Evolutionary conservation across 441 rosid genomes (phyloP).

Genomic region (Populus trichocarpa): DNA sequence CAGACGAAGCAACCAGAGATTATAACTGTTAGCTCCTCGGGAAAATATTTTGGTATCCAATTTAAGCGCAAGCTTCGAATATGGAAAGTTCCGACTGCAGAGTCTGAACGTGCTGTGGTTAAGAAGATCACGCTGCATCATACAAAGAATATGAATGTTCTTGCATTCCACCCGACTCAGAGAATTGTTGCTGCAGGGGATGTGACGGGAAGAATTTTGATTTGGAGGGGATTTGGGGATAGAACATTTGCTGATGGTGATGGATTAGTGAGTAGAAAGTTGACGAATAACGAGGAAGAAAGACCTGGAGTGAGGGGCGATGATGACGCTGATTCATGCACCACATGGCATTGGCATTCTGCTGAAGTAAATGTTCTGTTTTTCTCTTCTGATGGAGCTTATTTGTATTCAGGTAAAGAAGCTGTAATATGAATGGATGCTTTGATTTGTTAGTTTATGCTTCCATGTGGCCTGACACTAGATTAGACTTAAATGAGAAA

Average conservation of each 20-base stretch:
- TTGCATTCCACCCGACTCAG: conserved; percentile 87
- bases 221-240: conserved; percentile 87
- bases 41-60: conserved; percentile 60
- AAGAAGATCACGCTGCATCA: conserved; percentile 79
- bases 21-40: conserved; percentile 59
- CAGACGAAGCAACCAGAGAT: conserved; percentile 67
- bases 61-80: conserved; percentile 54
- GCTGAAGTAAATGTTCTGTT: conserved; percentile 61
- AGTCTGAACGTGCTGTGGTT: conserved; percentile 35
- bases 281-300: conserved; percentile 48
- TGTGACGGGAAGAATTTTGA: conserved; percentile 85
- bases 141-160: conserved; percentile 56
- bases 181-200: conserved; percentile 89
- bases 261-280: conserved; percentile 22
- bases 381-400: conserved; percentile 96
- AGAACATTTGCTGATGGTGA: conserved; percentile 37
- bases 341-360: conserved; percentile 99
- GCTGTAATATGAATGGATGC: not conserved
- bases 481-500: not conserved
- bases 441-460: not conserved
- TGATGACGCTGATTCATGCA: conserved; percentile 95
- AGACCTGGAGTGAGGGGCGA: conserved; percentile 81
- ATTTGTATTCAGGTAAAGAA: conserved; percentile 73
- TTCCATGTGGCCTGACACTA: not conserved
- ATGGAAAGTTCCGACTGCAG: conserved; percentile 70